Base-by-base conservation (phyloP, 345 rosid species). In the Populus deltoides region DNA sequence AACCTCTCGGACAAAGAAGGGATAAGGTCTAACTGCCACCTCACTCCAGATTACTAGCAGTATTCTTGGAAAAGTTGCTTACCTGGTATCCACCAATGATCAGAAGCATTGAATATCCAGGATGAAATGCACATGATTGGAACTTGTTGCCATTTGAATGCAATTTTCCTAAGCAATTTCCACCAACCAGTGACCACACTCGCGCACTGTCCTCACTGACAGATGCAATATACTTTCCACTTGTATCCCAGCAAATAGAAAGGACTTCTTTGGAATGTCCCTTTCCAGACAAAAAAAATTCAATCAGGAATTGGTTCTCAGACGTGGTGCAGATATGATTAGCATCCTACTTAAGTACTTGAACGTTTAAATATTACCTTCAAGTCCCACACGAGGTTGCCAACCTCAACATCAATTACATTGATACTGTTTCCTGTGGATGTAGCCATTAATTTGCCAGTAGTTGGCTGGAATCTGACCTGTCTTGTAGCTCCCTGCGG, bases 121-220 rank as follows among this genome's bases (percentile, higher is more conserved):
- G 85, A 75, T 85, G 85, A 74, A 82, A 85, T 36, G 72, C 75
- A 76, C 83, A 80, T 8, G 83, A 79, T 33, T 49, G 87, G 70
- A 85, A 82, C 80, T 82, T 82, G 78, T 82, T 74, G 65, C 82
- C 85, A 47, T 66, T 67, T 33, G 83, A 74, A 24, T 13, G 55
- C 80, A 85, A 18, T 63, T 80, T 75, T 27, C 55, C 70, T 45
- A 72, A 33, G 73, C 82, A 85, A 39, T 71, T 75, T 72, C 75
- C 73, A 6, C 65, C 70, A 7, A 36, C 70, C 18, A 74, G 65
- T 29, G 87, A 85, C 83, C 85, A 85, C 22, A 80, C 13, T 35
- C 70, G 72, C 31, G 82, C 81, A 59, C 73, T 71, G 36, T 85
- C 83, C 78, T 77, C 80, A 57, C 85, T 80, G 8, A 85, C 76